Base-by-base conservation (phyloP, 768 basidiomycete genomes). In the Suillus luteus region DNA sequence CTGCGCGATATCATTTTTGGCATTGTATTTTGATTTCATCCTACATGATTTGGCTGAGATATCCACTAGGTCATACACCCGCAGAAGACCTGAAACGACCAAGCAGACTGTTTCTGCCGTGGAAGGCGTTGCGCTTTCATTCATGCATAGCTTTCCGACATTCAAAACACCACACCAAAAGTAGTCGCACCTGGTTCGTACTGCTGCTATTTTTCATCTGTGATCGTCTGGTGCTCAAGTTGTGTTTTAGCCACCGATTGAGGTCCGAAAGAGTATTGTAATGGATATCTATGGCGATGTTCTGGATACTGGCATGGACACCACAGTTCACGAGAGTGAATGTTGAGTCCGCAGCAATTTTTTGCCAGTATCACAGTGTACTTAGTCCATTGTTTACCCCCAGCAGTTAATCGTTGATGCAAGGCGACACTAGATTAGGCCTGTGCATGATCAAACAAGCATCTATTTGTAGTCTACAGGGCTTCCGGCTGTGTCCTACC, bases 1-100 rank as follows among this genome's bases (percentile, higher is more conserved):
- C 43, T n/a, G 19, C 19, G 19, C 66, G 1, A 51, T 70, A 51
- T 70, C 69, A n/a, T 58, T 65, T 14, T 51, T 65, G 15, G 64
- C 69, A 49, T 69, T 62, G 69, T 62, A 24, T 60, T 24, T 7
- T 31, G 14, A 33, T 15, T 60, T 27, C 1, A 2, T 7, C 3
- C n/a, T 37, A n/a, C 22, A 14, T 35, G n/a, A 12, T 2, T 22
- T 1, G 37, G 12, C 35, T 55, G 12, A 55, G 15, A n/a, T 9
- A 3, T 22, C 12, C 1, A 14, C 22, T 11, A 63, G 59, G 19
- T 40, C 52, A 46, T 60, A 63, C 19, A 19, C 24, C 22, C 48
- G 38, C 19, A 51, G 60, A 60, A 33, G 22, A 48, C 48, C 12
- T 14, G 11, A 8, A 24, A 48, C 2, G 48, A 3, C 22, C 22